Percentiles rank a stretch among this genome's conserved stretches.
Evolutionary conservation across 495 filamentous ascomycete genomes (phyloP).

Genomic region (Neurospora intermedia): DNA sequence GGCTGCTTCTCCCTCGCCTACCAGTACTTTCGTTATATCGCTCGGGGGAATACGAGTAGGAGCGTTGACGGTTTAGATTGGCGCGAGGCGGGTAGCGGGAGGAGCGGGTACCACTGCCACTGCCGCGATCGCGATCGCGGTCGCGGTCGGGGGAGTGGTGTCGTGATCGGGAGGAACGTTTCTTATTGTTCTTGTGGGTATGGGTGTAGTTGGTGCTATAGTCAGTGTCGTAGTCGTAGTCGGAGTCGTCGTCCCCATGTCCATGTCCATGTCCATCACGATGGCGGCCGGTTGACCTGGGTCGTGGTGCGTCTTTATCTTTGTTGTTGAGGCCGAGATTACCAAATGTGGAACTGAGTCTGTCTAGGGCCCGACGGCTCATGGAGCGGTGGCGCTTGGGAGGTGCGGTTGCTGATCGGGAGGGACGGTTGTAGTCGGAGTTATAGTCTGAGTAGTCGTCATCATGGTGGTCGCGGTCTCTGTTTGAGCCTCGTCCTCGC

Average conservation of each 20-base stretch:
- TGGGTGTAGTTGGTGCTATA: not conserved
- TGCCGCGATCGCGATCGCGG: not conserved
- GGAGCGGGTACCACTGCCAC: not conserved
- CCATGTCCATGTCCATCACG: not conserved
- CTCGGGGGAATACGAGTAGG: not conserved
- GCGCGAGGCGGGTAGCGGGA: slow-evolving; percentile 1
- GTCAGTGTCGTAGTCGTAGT: not conserved
- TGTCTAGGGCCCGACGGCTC: slow-evolving; percentile 14
- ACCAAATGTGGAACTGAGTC: slow-evolving; percentile 10
- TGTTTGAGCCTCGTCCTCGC: slow-evolving; percentile 7
- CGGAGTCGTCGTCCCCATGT: not conserved
- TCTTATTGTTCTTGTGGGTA: not conserved
- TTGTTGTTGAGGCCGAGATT: slow-evolving; percentile 7
- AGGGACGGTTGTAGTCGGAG: slow-evolving; percentile 5
- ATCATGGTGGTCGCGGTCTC: slow-evolving; percentile 4
- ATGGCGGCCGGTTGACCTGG: not conserved
- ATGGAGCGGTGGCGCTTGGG: slow-evolving; percentile 16
- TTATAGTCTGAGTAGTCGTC: slow-evolving; percentile 7
- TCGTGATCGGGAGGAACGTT: not conserved
- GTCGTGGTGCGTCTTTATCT: not conserved
- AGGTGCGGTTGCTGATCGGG: not conserved
- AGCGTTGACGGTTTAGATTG: slow-evolving; percentile 1
- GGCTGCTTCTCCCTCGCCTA: not conserved
- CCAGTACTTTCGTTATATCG: not conserved
- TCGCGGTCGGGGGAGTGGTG: not conserved